Conservation (phyloP, 1,284 basidiomycete genomes). For the Cutaneotrichosporon arboriforme region DNA sequence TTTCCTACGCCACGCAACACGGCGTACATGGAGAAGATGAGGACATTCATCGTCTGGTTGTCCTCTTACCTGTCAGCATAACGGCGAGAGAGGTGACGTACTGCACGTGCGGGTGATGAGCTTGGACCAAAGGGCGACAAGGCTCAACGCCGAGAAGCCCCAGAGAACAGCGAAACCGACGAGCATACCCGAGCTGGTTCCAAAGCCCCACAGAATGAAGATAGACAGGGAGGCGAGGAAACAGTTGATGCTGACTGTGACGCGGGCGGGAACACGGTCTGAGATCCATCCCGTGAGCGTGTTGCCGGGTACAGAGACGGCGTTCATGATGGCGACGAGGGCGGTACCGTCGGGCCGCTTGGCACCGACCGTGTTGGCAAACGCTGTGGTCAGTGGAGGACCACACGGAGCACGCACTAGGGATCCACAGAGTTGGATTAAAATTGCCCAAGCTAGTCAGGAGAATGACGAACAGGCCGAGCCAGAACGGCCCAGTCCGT, state of each 20-base stretch:
- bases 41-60: slow-evolving; percentile 30
- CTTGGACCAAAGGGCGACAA: slow-evolving; percentile 33
- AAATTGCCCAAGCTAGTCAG: slow-evolving; percentile 45
- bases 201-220: slow-evolving; percentile 47
- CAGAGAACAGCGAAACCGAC: slow-evolving; percentile 31
- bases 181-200: slow-evolving; percentile 26
- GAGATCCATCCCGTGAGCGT: slow-evolving; percentile 38
- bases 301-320: slow-evolving; percentile 42
- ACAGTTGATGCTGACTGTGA: slow-evolving; percentile 34
- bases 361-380: slow-evolving; percentile 34
- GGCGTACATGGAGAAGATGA: slow-evolving; percentile 41
- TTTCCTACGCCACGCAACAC: slow-evolving; percentile 44
- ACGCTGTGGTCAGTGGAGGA: slow-evolving; percentile 24
- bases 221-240: slow-evolving; percentile 33
- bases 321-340: slow-evolving; percentile 35
- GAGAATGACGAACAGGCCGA: slow-evolving; percentile 33
- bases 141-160: slow-evolving; percentile 30
- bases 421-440: slow-evolving; percentile 44
- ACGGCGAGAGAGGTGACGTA: neutral
- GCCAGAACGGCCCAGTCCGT: slow-evolving; percentile 25
- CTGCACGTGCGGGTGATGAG: slow-evolving; percentile 31
- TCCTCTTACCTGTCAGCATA: slow-evolving; percentile 17
- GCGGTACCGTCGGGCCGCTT: slow-evolving; percentile 35
- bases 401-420: slow-evolving; percentile 29
- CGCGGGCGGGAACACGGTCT: slow-evolving; percentile 31